Base-by-base conservation (phyloP, 495 filamentous ascomycete species). In the Penicillium paxilli region DNA sequence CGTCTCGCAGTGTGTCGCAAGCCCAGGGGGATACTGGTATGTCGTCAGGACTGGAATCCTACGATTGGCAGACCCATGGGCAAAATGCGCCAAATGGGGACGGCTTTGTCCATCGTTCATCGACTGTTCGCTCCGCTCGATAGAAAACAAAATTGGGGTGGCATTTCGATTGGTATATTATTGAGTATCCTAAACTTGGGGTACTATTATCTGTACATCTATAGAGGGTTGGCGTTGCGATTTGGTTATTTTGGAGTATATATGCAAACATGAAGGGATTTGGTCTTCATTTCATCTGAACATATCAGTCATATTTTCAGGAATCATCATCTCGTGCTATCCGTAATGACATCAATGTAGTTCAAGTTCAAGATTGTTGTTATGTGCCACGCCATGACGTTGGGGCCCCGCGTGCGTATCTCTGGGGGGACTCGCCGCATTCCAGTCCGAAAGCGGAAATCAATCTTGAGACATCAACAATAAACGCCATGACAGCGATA, bases 21-120 rank as follows among this genome's bases (percentile, higher is more conserved):
- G 49, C 61, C 5, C 58, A 49, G 14, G 48, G 54, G 2, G 71
- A 76, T 26, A 55, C 52, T 4, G 69, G 55, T 16, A 10, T 48
- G 2, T 52, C 69, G 25, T 58, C 73, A 2, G 69, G 64, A n/a
- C 14, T 63, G 46, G 69, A 74, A 20, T 54, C 60, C 4, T 56
- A 49, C 16, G 66, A 72, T 37, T 64, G 63, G 37, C 45, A 63
- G 19, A 38, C 49, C 3, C 50, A 57, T n/a, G 35, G n/a, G 6
- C 44, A 48, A 1, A 40, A 52, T 41, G 32, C 40, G 22, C 21
- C 51, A 14, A 63, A 62, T 22, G 60, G 57, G n/a, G 60, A 67
- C 17, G 22, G 52, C 4, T 42, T 70, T 17, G 47, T 69, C 4
- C 64, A 63, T 21, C 68, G 72, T 3, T 66, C 69, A 5, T 64